A percentile compares a stretch with the other conserved stretches of the same genome.
Conservation (phyloP, 768 basidiomycete species). For the Tylopilus felleus region DNA sequence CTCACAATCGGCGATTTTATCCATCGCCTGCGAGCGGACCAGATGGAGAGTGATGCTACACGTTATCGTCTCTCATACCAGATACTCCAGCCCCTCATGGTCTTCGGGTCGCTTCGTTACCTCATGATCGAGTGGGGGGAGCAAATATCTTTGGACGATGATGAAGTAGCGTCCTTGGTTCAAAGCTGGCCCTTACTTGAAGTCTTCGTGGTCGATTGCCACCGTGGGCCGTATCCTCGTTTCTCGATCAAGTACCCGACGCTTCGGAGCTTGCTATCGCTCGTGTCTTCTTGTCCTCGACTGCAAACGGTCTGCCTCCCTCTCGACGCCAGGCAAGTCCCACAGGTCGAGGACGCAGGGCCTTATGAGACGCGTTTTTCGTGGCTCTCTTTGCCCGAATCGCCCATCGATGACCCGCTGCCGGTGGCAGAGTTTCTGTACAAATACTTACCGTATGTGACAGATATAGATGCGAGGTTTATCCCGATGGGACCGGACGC, state of each 20-base stretch:
- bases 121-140: conserved; percentile 10
- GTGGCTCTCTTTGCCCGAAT: conserved; percentile 4
- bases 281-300: not conserved
- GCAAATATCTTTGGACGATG: conserved; percentile 10
- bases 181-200: conserved; percentile 5
- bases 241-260: conserved; percentile 5
- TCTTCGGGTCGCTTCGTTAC: not conserved
- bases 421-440: conserved; percentile 13
- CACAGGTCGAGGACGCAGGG: not conserved
- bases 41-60: conserved; percentile 1
- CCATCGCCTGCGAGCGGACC: not conserved
- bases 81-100: conserved; percentile 3
- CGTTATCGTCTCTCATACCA: conserved; percentile 7
- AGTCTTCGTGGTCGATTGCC: conserved; percentile 1
- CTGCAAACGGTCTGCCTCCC: conserved; percentile 1
- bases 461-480: not conserved
- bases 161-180: conserved; percentile 5
- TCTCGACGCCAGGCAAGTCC: conserved; percentile 16
- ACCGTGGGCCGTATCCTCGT: conserved; percentile 8
- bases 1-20: not conserved
- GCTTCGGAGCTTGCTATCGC: conserved; percentile 5
- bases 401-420: conserved; percentile 4
- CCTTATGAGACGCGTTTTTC: not conserved
- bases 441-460: conserved; percentile 4
- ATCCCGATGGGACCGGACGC: not conserved